These are phyloP conservation scores for Scytalidium lignicola DNA, from an alignment of 2,329 filamentous ascomycete species.

Conservation along the genomic window DNA sequence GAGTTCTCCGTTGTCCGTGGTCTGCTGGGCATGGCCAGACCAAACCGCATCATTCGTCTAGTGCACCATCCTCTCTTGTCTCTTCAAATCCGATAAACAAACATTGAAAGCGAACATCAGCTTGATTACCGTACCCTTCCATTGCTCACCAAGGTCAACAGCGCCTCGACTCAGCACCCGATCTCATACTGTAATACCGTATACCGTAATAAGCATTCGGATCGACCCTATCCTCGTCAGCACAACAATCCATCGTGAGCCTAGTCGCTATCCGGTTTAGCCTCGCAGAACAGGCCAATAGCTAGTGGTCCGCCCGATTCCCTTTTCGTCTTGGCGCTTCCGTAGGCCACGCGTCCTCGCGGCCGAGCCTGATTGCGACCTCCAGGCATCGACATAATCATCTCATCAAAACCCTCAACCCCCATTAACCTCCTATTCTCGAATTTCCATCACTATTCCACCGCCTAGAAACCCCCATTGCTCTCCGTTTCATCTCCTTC, in stretches of 20 bases:
- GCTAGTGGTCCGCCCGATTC: not conserved
- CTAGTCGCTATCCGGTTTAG: not conserved
- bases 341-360: conserved; percentile 14
- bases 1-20: not conserved
- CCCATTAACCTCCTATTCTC: not conserved
- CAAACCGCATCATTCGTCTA: too few species aligned
- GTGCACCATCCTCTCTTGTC: too few species aligned
- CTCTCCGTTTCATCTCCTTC: not conserved
- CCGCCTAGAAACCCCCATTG: not conserved
- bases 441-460: not conserved
- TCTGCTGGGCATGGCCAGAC: too few species aligned
- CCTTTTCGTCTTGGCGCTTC: conserved; percentile 5
- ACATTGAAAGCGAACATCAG: too few species aligned
- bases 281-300: not conserved
- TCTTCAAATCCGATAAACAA: too few species aligned
- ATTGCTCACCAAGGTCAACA: too few species aligned
- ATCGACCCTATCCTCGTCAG: not conserved
- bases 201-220: not conserved
- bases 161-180: too few species aligned
- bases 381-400: conserved; percentile 11
- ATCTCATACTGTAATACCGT: too few species aligned
- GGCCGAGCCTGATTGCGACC: conserved; percentile 8
- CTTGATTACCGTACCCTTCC: too few species aligned
- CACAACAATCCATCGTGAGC: not conserved
- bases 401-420: conserved; percentile 3